Base-by-base conservation (phyloP, 495 filamentous ascomycete genomes). In the Paragyromitra xinjiangensis region DNA sequence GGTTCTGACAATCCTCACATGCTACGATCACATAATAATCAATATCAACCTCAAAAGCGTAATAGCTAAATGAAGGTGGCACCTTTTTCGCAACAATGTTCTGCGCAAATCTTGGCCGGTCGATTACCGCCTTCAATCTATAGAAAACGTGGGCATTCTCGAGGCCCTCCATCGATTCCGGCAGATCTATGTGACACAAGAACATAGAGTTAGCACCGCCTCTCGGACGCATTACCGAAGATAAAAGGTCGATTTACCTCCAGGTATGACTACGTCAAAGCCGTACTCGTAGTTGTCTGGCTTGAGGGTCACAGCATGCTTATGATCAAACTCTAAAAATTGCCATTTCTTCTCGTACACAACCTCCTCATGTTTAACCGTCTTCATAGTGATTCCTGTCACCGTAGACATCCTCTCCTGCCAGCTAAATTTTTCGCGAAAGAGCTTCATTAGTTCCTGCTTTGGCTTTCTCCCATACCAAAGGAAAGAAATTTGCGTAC, bases 101-200 rank as follows among this genome's bases (percentile, higher is more conserved):
- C 83, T 94, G 92, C 61, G 90, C 87, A 80, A 97, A 88, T 83
- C 92, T 92, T 19, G 91, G 90, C 71, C 94, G 87, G 24, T 91
- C 91, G 22, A 98, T 89, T 55, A 91, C 93, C 1, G 95, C 95
- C 82, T 94, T 95, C 84, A 99, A 87, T 68, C 91, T 89, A 83
- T 97, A 98, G 50, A 91, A 90, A 72, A 99, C 89, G 83, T 90
- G 94, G 7, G 90, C 92, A 73, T 94, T 91, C 42, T 86, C 85
- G 67, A 98, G 83, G 1, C 95, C 95, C 83, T 98, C 95, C 39
- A 99, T 88, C 72, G 92, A 97, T 86, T 99, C 95, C 4, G 92
- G 87, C 7, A 82, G 65, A 71, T 78, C 73, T 80, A 29, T 50
- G 26, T 53, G 40, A 37, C 69, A 66, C 51, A 37, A 50, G 58